Conservation (phyloP, 2,329 filamentous ascomycete species). For the Pestalotiopsis sp. region DNA sequence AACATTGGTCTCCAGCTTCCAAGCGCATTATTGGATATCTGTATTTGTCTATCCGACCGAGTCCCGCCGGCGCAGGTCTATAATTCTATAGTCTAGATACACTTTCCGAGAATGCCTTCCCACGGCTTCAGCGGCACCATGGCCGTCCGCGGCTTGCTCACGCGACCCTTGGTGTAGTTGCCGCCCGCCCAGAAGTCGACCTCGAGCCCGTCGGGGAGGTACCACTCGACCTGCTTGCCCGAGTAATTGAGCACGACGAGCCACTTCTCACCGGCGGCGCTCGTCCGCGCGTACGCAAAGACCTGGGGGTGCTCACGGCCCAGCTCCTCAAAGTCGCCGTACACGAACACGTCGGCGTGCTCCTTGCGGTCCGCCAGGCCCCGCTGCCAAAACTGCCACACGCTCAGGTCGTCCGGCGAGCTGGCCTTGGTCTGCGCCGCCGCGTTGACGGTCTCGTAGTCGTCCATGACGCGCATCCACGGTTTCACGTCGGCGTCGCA, state of each 20-base stretch:
- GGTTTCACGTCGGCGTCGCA: constrained; percentile 50
- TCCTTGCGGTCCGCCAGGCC: constrained; percentile 57
- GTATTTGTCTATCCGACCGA: background rate
- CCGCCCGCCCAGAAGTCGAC: constrained; percentile 24
- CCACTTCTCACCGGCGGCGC: constrained; percentile 27
- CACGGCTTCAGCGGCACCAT: constrained; percentile 26
- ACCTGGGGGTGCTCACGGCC: constrained; percentile 23
- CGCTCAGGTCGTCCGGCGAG: constrained; percentile 40
- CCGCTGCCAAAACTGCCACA: constrained; percentile 64
- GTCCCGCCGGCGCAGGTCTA: background rate
- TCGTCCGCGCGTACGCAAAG: constrained; percentile 27
- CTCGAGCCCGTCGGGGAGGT: constrained; percentile 21
- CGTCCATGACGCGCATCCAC: constrained; percentile 64
- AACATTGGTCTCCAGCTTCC: too few relatives aligned
- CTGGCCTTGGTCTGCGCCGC: constrained; percentile 46
- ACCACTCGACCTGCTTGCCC: constrained; percentile 25
- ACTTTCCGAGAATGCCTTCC: constrained; percentile 28
- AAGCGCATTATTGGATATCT: background rate
- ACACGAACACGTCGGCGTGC: constrained; percentile 60
- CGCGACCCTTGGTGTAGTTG: constrained; percentile 24
- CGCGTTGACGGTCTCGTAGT: constrained; percentile 58
- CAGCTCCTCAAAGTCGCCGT: constrained; percentile 55
- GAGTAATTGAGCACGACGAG: constrained; percentile 33
- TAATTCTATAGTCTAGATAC: constrained; percentile 8
- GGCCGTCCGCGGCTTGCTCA: constrained; percentile 23